Evolutionary conservation across 2,329 filamentous ascomycete genomes (phyloP).

Genomic region (Chaetomium olivaceum): DNA sequence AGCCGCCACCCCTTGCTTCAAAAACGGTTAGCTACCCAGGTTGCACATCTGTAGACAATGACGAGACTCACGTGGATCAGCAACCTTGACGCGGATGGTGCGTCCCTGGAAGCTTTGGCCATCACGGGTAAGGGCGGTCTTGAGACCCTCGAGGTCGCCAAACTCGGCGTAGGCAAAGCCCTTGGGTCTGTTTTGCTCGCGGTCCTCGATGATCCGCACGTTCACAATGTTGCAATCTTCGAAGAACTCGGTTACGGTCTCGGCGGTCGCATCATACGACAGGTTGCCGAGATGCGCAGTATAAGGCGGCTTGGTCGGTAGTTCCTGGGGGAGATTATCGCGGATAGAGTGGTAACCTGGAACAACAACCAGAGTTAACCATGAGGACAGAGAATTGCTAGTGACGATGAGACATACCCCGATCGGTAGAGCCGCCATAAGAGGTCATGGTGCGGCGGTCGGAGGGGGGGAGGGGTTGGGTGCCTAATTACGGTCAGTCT

Average conservation of each 20-base stretch:
- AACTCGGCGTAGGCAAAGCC: slow-evolving; percentile 99
- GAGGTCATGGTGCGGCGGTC: slow-evolving; percentile 45
- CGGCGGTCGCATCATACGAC: slow-evolving; percentile 87
- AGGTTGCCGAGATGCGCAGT: slow-evolving; percentile 96
- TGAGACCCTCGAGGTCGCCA: slow-evolving; percentile 79
- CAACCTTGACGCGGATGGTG: slow-evolving; percentile 89
- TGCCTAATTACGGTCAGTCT: slow-evolving; percentile 44
- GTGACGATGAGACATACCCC: slow-evolving; percentile 41
- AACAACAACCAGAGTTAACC: slow-evolving; percentile 26
- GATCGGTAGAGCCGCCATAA: slow-evolving; percentile 38
- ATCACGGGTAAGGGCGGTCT: slow-evolving; percentile 83
- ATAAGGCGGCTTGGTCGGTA: slow-evolving; percentile 90
- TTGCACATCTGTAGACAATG: background rate
- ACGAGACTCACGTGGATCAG: slow-evolving; percentile 83
- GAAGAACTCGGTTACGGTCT: slow-evolving; percentile 85
- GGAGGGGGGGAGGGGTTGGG: slow-evolving; percentile 56
- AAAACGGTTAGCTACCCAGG: slow-evolving; percentile 40
- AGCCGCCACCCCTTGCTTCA: slow-evolving; percentile 75
- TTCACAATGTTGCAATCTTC: slow-evolving; percentile 80
- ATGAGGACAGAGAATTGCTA: background rate
- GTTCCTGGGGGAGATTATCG: slow-evolving; percentile 69
- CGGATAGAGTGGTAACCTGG: slow-evolving; percentile 60
- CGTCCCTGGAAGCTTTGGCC: slow-evolving; percentile 83
- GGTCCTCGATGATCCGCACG: slow-evolving; percentile 96
- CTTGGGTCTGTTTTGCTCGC: slow-evolving; percentile 89